Evolutionary conservation across 768 basidiomycete genomes (phyloP).

Genomic region (Albatrellus ellisii): DNA sequence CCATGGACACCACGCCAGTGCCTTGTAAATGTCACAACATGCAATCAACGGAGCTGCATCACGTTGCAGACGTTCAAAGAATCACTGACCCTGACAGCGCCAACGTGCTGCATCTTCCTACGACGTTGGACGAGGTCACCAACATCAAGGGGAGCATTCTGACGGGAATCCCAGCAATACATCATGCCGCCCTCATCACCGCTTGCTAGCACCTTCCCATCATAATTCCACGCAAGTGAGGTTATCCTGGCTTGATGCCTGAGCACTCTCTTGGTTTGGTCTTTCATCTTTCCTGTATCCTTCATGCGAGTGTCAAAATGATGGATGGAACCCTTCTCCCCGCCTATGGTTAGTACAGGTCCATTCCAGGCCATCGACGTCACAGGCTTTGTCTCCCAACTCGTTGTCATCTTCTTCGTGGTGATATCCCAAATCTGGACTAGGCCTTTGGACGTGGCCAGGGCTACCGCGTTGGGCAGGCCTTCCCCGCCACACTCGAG

Average conservation of each 20-base stretch:
- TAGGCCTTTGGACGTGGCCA: constrained; percentile 47
- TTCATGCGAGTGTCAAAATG: constrained; percentile 58
- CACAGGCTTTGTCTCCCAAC: constrained; percentile 47
- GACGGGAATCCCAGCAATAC: constrained; percentile 61
- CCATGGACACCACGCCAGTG: constrained; percentile 50
- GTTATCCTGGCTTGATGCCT: constrained; percentile 59
- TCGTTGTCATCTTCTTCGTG: constrained; percentile 37
- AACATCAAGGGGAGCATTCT: constrained; percentile 34
- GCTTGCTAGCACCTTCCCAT: constrained; percentile 57
- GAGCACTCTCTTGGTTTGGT: constrained; percentile 51
- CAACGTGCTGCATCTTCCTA: constrained; percentile 62
- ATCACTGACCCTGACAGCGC: constrained; percentile 36
- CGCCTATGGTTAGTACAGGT: constrained; percentile 51
- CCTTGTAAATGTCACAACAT: constrained; percentile 19
- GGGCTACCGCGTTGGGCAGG: constrained; percentile 34
- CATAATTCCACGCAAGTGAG: constrained; percentile 51
- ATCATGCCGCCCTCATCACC: constrained; percentile 68
- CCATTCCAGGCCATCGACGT: constrained; percentile 56
- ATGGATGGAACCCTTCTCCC: constrained; percentile 54
- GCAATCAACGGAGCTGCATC: background rate
- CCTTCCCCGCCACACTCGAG: constrained; percentile 25
- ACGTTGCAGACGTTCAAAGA: constrained; percentile 5
- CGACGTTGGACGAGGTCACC: constrained; percentile 41
- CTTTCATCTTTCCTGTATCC: constrained; percentile 30
- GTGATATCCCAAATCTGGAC: constrained; percentile 67